Base-by-base conservation (phyloP, 2,329 filamentous ascomycete genomes). In the Aspergillus sp. region DNA sequence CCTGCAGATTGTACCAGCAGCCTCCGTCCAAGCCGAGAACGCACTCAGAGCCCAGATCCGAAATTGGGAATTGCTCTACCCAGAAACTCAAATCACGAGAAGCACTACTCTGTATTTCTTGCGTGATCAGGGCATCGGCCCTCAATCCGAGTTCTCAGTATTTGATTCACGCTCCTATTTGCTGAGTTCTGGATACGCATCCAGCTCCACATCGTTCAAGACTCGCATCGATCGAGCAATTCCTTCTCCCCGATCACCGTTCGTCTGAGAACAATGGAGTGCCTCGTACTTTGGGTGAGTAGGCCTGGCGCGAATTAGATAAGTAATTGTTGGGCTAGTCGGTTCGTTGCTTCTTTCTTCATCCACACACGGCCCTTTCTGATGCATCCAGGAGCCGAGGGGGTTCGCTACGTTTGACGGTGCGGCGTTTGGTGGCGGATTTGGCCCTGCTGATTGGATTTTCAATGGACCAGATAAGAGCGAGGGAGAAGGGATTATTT, bases 281-380 rank as follows among this genome's bases (percentile, higher is more conserved):
- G 34, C 34, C 34, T 48, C 24, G 45, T 48, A 36, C 45, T 48
- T 48, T 36, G n/a, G 24, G 17, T 30, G 26, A 30, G 26, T 30
- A 30, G 26, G 3, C 9, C n/a, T 13, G 4, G 34, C 7, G 34
- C 15, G 34, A 6, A 7, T 7, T 36, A 6, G 34, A 13, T 36
- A 6, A 13, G 2, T 30, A 11, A 30, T 6, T 36, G 34, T 36
- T 36, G 5, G 34, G 34, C 15, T 13, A n/a, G 13, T 36, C 34
- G 34, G 34, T 8, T 36, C 34, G 39, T 43, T 51, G 48, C 38
- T 43, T 42, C 38, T 51, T 51, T 38, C 48, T 51, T 51, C 48
- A 34, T 26, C 30, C 24, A 42, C 34, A n/a, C 26, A 30, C 1
- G 8, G 26, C 26, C 26, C 26, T 9, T 30, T 30, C 26, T 30